phyloP scores from a whole-genome alignment of 169 alveolate genomes.

The Cryptosporidium bovis region DNA sequence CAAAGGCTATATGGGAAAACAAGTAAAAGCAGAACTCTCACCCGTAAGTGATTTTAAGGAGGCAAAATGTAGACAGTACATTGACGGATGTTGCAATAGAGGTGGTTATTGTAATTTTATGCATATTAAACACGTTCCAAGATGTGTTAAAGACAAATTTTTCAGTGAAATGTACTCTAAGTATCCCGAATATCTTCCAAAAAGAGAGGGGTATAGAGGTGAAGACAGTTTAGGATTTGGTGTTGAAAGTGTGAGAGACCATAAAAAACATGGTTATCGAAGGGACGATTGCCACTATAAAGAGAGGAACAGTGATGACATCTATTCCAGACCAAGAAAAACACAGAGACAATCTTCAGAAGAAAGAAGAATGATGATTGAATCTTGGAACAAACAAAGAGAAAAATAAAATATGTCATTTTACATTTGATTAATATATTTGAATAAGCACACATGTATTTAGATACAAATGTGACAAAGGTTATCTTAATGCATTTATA shows the following conservation, averaged over 20 bases:
- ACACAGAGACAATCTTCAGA: slow-evolving; percentile 87
- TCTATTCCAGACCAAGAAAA: slow-evolving; percentile 71
- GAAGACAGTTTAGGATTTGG: background rate
- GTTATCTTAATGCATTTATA: too few relatives aligned
- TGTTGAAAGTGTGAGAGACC: slow-evolving; percentile 74
- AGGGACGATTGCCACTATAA: slow-evolving; percentile 48
- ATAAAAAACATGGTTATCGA: slow-evolving; percentile 75
- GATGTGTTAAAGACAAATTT: slow-evolving; percentile 90
- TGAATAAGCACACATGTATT: background rate
- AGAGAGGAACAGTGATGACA: slow-evolving; percentile 31
- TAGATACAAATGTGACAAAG: background rate
- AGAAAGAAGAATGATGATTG: slow-evolving; percentile 93
- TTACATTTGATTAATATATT: background rate
- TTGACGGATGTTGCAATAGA: slow-evolving; percentile 98
- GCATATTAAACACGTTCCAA: slow-evolving; percentile 98
- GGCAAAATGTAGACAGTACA: slow-evolving; percentile 98
- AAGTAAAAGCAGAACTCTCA: slow-evolving; percentile 95
- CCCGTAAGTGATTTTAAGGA: slow-evolving; percentile 99
- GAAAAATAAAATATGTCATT: slow-evolving; percentile 57
- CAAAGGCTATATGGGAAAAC: slow-evolving; percentile 92
- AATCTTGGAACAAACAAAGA: slow-evolving; percentile 90
- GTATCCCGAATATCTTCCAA: slow-evolving; percentile 94
- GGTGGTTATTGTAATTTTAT: slow-evolving; percentile 99
- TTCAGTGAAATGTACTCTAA: slow-evolving; percentile 96
- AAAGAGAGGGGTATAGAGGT: slow-evolving; percentile 78